Evolutionary conservation across 768 basidiomycete species (phyloP).

Genomic region (Royoungia palumana): DNA sequence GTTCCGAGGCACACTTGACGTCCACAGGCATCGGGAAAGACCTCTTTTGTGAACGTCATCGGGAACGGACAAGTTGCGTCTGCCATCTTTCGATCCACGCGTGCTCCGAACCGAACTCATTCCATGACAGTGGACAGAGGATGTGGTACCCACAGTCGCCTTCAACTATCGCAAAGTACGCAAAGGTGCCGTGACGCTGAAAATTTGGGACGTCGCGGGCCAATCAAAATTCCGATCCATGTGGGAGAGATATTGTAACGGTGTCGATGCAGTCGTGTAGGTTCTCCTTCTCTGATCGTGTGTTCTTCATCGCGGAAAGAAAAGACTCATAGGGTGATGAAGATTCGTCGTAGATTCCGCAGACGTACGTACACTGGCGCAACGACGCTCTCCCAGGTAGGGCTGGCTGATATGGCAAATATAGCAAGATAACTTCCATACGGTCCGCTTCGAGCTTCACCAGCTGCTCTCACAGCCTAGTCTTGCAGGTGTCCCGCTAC

Average conservation of each 20-base stretch:
- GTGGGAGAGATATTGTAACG: constrained; percentile 94
- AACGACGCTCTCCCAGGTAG: neutral
- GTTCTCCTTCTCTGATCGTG: constrained; percentile 24
- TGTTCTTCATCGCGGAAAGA: neutral
- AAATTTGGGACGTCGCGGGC: constrained; percentile 95
- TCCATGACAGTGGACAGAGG: constrained; percentile 80
- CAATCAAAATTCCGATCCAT: constrained; percentile 93
- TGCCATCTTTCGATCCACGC: neutral
- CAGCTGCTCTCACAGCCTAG: constrained; percentile 66
- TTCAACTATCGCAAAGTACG: constrained; percentile 88
- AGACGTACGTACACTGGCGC: constrained; percentile 55
- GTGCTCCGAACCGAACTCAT: neutral
- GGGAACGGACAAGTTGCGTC: constrained; percentile 67
- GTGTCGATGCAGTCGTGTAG: constrained; percentile 89
- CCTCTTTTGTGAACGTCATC: constrained; percentile 90
- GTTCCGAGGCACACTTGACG: neutral
- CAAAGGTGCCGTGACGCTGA: constrained; percentile 87
- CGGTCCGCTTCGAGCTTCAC: constrained; percentile 81
- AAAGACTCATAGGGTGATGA: constrained; percentile 16
- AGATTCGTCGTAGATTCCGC: constrained; percentile 93
- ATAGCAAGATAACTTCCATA: constrained; percentile 78
- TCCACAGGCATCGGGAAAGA: constrained; percentile 85
- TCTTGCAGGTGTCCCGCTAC: constrained; percentile 69
- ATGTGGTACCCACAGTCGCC: constrained; percentile 93
- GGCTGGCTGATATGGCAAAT: constrained; percentile 2